Conservation (phyloP, 2,329 filamentous ascomycete genomes). For the Remersonia thermophila region DNA sequence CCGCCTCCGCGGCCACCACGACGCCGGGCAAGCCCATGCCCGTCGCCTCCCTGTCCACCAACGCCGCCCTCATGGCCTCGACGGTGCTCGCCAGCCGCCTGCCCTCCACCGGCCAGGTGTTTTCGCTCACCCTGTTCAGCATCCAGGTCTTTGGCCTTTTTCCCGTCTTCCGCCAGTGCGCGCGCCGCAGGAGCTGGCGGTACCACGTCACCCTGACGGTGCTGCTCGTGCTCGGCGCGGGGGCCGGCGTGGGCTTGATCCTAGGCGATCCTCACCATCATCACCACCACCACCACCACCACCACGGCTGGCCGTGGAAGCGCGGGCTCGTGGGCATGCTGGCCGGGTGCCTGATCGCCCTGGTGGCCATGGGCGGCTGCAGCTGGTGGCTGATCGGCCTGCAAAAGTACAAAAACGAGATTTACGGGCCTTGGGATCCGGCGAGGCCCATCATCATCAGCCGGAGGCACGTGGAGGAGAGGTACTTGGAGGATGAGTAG, state of each 20-base stretch:
- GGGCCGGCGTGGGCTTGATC: slow-evolving; percentile 60
- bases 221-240: slow-evolving; percentile 65
- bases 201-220: slow-evolving; percentile 70
- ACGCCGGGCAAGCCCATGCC: slow-evolving; percentile 41
- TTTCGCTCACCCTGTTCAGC: slow-evolving; percentile 85
- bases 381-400: slow-evolving; percentile 97
- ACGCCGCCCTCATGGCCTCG: slow-evolving; percentile 90
- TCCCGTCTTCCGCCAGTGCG: slow-evolving; percentile 87
- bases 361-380: slow-evolving; percentile 77
- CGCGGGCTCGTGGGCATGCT: slow-evolving; percentile 58
- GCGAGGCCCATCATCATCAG: slow-evolving; percentile 77
- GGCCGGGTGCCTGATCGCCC: slow-evolving; percentile 60
- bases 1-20: not conserved
- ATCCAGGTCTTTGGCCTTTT: slow-evolving; percentile 97
- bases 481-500: slow-evolving; percentile 35
- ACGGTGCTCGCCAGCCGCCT: slow-evolving; percentile 86
- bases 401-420: slow-evolving; percentile 99
- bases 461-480: slow-evolving; percentile 42
- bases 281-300: too few species aligned
- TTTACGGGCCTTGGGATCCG: slow-evolving; percentile 94
- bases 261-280: slow-evolving; percentile 31
- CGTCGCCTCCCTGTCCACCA: slow-evolving; percentile 66
- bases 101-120: slow-evolving; percentile 84
- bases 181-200: slow-evolving; percentile 67
- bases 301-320: slow-evolving; percentile 35